These are phyloP conservation scores for Apiospora saccharicola DNA, from an alignment of 2,329 filamentous ascomycete genomes.

Conservation along the genomic window DNA sequence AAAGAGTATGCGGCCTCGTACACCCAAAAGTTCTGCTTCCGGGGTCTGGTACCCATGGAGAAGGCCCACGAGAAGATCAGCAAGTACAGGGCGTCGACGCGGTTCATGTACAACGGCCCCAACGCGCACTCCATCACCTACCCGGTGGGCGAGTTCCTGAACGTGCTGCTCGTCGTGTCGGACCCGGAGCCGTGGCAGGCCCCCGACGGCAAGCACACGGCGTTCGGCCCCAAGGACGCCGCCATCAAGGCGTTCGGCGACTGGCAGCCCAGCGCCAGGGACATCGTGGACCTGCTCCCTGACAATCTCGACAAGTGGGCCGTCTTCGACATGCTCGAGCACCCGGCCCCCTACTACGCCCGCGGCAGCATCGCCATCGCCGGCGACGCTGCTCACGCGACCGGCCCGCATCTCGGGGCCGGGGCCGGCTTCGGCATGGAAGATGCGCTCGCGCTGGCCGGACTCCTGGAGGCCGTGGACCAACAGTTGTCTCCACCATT, in stretches of 20 bases:
- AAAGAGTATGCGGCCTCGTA: constrained; percentile 56
- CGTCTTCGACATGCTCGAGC: constrained; percentile 58
- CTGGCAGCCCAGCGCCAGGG: constrained; percentile 50
- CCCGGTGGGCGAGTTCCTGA: constrained; percentile 65
- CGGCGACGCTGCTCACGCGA: constrained; percentile 65
- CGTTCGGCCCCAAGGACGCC: constrained; percentile 49
- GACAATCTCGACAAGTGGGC: constrained; percentile 61
- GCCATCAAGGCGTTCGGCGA: constrained; percentile 47
- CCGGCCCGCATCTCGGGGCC: constrained; percentile 61
- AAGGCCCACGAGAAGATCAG: constrained; percentile 57
- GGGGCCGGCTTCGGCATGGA: constrained; percentile 65
- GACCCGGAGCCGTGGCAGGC: constrained; percentile 47
- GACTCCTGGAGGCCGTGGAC: constrained; percentile 39
- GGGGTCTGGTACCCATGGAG: constrained; percentile 67
- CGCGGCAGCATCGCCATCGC: constrained; percentile 55
- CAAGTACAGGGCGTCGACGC: constrained; percentile 54
- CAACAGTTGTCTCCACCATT: background rate
- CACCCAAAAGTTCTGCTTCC: constrained; percentile 67
- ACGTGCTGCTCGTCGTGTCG: constrained; percentile 58
- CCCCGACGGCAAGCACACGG: constrained; percentile 38
- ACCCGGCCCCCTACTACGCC: constrained; percentile 53
- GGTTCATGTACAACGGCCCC: constrained; percentile 64
- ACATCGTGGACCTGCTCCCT: constrained; percentile 53
- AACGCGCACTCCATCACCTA: constrained; percentile 67
- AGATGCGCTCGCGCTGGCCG: constrained; percentile 55